These are phyloP conservation scores for Botryotinia convoluta DNA, from an alignment of 2,329 filamentous ascomycete genomes.

Conservation along the genomic window DNA sequence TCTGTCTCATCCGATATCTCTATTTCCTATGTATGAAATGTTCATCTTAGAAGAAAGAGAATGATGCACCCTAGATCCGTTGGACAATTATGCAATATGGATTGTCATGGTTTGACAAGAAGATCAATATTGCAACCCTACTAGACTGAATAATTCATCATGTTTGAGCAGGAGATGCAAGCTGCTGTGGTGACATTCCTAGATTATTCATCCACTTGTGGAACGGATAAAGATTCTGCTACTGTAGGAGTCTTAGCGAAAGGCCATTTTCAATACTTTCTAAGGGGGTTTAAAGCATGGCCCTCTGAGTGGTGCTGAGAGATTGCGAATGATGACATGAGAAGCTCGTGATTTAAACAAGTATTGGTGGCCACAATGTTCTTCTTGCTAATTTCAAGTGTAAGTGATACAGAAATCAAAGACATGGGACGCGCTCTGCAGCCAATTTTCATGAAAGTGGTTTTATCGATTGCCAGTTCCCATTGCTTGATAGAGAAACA, in stretches of 20 bases:
- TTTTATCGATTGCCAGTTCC: neutral
- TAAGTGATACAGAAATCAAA: neutral
- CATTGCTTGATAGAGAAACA: neutral
- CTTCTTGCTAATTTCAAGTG: neutral
- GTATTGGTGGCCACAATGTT: neutral
- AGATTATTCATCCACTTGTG: neutral
- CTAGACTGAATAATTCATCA: neutral
- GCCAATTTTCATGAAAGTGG: neutral
- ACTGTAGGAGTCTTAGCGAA: neutral
- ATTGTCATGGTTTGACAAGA: neutral
- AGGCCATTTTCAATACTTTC: neutral
- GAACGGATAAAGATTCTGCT: neutral
- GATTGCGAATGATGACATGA: too few relatives aligned
- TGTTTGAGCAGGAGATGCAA: neutral
- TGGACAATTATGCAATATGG: too few relatives aligned
- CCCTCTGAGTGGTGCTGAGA: too few relatives aligned
- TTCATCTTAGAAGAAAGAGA: fast-evolving
- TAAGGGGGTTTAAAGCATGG: neutral
- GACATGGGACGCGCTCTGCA: neutral
- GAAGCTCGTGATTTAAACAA: neutral
- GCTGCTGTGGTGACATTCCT: neutral
- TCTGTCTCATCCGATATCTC: neutral
- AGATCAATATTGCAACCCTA: neutral
- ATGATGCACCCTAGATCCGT: too few relatives aligned
- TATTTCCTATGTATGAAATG: neutral